Base-by-base conservation (phyloP, 1,284 basidiomycete genomes). In the Cryptococcus depauperatus region DNA sequence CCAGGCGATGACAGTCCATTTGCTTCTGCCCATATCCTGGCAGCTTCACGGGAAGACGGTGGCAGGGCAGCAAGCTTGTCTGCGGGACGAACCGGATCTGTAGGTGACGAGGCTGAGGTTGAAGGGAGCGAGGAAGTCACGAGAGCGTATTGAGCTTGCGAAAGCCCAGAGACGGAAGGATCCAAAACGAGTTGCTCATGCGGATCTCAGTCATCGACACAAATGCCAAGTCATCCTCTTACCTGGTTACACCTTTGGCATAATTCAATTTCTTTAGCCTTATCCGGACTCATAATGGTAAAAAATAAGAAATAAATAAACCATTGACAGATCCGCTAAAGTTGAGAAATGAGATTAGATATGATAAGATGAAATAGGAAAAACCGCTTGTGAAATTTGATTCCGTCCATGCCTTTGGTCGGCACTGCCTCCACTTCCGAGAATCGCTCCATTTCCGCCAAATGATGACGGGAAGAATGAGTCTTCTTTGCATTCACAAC, bases 101-200 rank as follows among this genome's bases (percentile, higher is more conserved):
- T n/a, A 46, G 49, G 39, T 10, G 59, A 54, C 0, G 60, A 54
- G 4, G 53, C 44, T 0, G 55, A 35, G 0, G 59, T 50, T 27
- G 53, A 35, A 1, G 85, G 82, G 16, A 86, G 71, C 32, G 85
- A 81, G 13, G 79, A 66, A 19, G 81, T 78, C 56, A 93, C 81
- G 72, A 87, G 82, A 64, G 88, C 84, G 69, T 87, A 88, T 23
- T 86, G 82, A 19, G 85, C 85, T 14, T 84, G 86, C 1, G 85
- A 79, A 45, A 93, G 75, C 63, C 86, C 83, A 35, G 85, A 76
- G 21, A 93, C 75, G 14, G 87, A 88, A 11, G 82, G 80, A 73
- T 93, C 90, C n/a, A n/a, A n/a, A n/a, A n/a, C n/a, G 57, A 90
- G 78, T 77, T 89, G 82, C 23, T 92, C 73, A 7, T 91, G 51